phyloP scores from a whole-genome alignment of 2,329 filamentous ascomycete species.

The Paracoccidioides brasiliensis region DNA sequence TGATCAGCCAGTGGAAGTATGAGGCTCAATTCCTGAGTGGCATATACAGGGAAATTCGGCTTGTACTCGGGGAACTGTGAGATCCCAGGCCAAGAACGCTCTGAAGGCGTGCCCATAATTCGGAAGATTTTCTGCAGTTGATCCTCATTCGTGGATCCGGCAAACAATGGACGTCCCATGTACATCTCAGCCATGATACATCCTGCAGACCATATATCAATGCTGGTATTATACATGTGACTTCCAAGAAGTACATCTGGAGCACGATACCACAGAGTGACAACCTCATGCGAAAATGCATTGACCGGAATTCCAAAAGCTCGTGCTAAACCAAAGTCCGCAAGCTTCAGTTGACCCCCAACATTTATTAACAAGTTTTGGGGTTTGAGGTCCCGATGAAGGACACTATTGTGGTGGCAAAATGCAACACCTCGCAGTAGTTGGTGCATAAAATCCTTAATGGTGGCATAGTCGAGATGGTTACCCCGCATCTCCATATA shows the following conservation, averaged over 20 bases:
- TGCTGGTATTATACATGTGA: constrained; percentile 94
- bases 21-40: constrained; percentile 74
- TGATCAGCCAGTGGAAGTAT: constrained; percentile 86
- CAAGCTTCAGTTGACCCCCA: constrained; percentile 80
- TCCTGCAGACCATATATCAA: constrained; percentile 97
- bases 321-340: constrained; percentile 84
- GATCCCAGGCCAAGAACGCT: constrained; percentile 91
- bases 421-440: constrained; percentile 91
- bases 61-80: constrained; percentile 95
- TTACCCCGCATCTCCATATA: constrained; percentile 95
- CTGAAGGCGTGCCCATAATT: constrained; percentile 94
- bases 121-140: constrained; percentile 95
- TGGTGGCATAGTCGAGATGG: constrained; percentile 73
- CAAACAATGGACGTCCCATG: constrained; percentile 90
- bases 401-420: constrained; percentile 91
- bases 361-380: constrained; percentile 93
- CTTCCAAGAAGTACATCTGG: constrained; percentile 90
- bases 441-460: constrained; percentile 99
- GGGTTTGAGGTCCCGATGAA: constrained; percentile 90
- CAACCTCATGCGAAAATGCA: constrained; percentile 97
- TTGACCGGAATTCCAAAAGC: constrained; percentile 97
- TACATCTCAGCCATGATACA: constrained; percentile 99
- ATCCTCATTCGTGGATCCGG: constrained; percentile 95
- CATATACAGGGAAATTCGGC: constrained; percentile 83
- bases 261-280: constrained; percentile 94